A percentile compares a stretch with the other conserved stretches of the same genome.
These are phyloP conservation scores for Suillus placidus DNA, from an alignment of 768 basidiomycete species.

Conservation along the genomic window DNA sequence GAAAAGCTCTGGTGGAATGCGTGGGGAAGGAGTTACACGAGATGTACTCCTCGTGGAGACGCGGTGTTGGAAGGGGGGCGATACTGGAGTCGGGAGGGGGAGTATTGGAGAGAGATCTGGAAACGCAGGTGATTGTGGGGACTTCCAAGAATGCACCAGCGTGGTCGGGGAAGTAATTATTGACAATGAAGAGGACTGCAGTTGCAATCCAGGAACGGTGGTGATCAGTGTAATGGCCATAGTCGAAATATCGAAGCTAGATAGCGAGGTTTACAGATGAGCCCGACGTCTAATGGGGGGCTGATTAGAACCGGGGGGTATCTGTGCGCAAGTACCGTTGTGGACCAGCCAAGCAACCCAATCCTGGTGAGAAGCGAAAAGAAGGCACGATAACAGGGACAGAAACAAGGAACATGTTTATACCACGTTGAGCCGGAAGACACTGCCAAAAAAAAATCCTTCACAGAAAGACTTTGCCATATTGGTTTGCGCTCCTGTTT, in stretches of 20 bases:
- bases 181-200: constrained; percentile 1
- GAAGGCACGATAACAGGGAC: neutral
- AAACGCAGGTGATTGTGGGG: constrained; percentile 2
- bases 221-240: constrained; percentile 4
- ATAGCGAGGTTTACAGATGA: neutral
- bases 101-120: neutral
- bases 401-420: constrained; percentile 4
- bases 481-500: neutral
- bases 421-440: neutral
- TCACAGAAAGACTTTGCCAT: neutral
- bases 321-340: neutral
- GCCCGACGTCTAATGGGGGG: neutral
- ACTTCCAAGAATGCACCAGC: constrained; percentile 1
- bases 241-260: neutral
- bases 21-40: constrained; percentile 10
- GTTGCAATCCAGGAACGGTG: neutral
- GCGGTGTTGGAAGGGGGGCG: neutral
- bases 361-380: neutral
- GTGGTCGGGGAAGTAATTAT: neutral
- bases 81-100: neutral
- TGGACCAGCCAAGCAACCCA: constrained; percentile 1
- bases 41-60: neutral
- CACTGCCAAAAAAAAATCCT: neutral
- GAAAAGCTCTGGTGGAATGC: constrained; percentile 34
- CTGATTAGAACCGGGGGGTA: neutral